phyloP scores from a whole-genome alignment of 2,329 filamentous ascomycete species.

The Claviceps capensis region DNA sequence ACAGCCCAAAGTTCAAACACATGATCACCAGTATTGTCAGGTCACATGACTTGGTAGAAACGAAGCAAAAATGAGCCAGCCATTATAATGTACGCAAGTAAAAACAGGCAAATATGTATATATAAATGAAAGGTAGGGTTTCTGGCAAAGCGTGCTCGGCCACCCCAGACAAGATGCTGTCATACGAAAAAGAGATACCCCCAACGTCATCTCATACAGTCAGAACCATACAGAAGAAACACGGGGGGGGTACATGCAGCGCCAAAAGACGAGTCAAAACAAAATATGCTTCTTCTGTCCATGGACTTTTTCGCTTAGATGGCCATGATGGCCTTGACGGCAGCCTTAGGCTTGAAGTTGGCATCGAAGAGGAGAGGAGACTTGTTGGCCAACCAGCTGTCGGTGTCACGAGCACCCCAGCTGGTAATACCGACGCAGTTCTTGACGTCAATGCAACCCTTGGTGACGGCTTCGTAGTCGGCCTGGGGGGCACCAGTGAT shows the following conservation, averaged over 20 bases:
- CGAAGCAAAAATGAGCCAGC: not conserved
- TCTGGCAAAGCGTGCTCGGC: not conserved
- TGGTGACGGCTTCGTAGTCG: conserved; percentile 45
- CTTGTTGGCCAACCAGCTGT: conserved; percentile 30
- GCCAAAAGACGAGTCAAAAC: not conserved
- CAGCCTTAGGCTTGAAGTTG: conserved; percentile 18
- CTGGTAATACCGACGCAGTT: conserved; percentile 55
- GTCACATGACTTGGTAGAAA: not conserved
- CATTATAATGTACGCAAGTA: not conserved
- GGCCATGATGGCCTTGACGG: not conserved
- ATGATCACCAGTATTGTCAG: no score
- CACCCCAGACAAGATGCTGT: not conserved
- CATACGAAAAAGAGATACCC: not conserved
- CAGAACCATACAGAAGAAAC: not conserved
- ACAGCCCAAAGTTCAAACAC: no score
- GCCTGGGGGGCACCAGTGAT: conserved; percentile 40
- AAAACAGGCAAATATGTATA: not conserved
- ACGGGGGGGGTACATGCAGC: not conserved
- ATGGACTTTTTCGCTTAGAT: no score
- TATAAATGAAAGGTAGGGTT: not conserved
- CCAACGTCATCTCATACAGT: not conserved
- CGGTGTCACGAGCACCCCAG: conserved; percentile 39
- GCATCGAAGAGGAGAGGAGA: conserved; percentile 41
- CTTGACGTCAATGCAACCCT: conserved; percentile 41
- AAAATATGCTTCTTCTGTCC: no score